These are phyloP conservation scores for Alternaria infectoria DNA, from an alignment of 2,329 filamentous ascomycete genomes.

Conservation along the genomic window DNA sequence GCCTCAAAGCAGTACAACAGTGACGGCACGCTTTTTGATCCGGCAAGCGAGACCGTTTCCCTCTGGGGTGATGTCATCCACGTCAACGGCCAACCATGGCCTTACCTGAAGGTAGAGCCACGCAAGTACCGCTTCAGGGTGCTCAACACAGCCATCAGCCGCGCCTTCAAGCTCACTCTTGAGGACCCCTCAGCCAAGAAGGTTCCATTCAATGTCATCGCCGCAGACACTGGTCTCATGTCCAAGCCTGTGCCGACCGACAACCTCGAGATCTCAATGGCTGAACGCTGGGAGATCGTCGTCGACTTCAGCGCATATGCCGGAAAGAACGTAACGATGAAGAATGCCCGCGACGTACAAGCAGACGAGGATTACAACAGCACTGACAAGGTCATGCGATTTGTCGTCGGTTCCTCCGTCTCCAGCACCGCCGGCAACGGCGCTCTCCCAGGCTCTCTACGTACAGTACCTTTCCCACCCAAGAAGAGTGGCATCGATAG, in stretches of 20 bases:
- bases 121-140: conserved; percentile 66
- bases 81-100: conserved; percentile 67
- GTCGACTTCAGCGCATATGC: conserved; percentile 61
- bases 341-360: conserved; percentile 55
- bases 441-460: conserved; percentile 32
- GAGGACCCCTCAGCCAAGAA: conserved; percentile 44
- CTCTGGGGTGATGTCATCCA: conserved; percentile 65
- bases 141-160: conserved; percentile 53
- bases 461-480: conserved; percentile 42
- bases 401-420: conserved; percentile 54
- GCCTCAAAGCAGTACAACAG: conserved; percentile 61
- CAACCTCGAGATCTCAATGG: conserved; percentile 59
- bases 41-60: conserved; percentile 53
- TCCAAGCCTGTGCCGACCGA: conserved; percentile 53
- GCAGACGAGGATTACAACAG: conserved; percentile 60
- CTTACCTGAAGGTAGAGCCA: conserved; percentile 63
- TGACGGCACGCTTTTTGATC: conserved; percentile 59
- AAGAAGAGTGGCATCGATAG: conserved; percentile 38
- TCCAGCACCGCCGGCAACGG: conserved; percentile 33
- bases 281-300: conserved; percentile 66
- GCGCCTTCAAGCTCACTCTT: conserved; percentile 60
- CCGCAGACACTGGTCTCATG: conserved; percentile 56
- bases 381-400: conserved; percentile 50
- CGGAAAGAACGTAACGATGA: conserved; percentile 59
- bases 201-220: conserved; percentile 62